These are phyloP conservation scores for Hypomontagnella monticulosa DNA, from an alignment of 495 filamentous ascomycete species.

Conservation along the genomic window DNA sequence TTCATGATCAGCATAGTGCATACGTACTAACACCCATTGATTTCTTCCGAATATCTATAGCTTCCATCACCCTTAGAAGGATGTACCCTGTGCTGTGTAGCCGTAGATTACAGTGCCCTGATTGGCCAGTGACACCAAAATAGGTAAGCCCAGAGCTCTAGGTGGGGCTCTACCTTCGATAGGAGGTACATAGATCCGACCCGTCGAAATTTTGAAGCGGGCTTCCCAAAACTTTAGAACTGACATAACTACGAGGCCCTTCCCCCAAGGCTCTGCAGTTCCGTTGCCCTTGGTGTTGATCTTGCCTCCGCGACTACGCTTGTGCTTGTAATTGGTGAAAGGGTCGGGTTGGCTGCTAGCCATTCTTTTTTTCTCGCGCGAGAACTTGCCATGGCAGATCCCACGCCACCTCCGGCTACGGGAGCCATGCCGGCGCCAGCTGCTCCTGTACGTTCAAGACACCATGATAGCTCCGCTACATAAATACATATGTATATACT, in stretches of 20 bases:
- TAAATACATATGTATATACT: background rate
- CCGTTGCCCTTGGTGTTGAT: too few relatives aligned
- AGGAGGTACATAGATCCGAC: slow-evolving; percentile 41
- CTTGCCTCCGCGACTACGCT: too few relatives aligned
- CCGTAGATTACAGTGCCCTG: background rate
- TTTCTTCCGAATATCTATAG: too few relatives aligned
- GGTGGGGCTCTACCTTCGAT: slow-evolving; percentile 22
- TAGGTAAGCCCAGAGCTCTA: slow-evolving; percentile 9
- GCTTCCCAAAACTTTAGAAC: slow-evolving; percentile 4
- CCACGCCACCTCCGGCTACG: slow-evolving; percentile 24
- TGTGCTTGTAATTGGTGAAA: background rate
- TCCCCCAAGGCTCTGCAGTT: background rate
- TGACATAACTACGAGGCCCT: slow-evolving; percentile 1
- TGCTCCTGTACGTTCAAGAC: slow-evolving; percentile 10
- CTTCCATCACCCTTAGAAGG: too few relatives aligned
- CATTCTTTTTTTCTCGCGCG: background rate
- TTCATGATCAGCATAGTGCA: too few relatives aligned
- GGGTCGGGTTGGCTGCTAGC: background rate
- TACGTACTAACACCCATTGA: too few relatives aligned
- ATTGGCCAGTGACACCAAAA: slow-evolving; percentile 21
- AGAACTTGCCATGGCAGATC: slow-evolving; percentile 32
- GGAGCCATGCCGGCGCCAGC: slow-evolving; percentile 21
- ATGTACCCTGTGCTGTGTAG: too few relatives aligned
- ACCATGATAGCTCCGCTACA: background rate
- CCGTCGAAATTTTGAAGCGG: slow-evolving; percentile 38